A percentile compares a stretch with the other conserved stretches of the same genome.
phyloP scores from a whole-genome alignment of 2,329 filamentous ascomycete species.

The Chaetomium strumarium region DNA sequence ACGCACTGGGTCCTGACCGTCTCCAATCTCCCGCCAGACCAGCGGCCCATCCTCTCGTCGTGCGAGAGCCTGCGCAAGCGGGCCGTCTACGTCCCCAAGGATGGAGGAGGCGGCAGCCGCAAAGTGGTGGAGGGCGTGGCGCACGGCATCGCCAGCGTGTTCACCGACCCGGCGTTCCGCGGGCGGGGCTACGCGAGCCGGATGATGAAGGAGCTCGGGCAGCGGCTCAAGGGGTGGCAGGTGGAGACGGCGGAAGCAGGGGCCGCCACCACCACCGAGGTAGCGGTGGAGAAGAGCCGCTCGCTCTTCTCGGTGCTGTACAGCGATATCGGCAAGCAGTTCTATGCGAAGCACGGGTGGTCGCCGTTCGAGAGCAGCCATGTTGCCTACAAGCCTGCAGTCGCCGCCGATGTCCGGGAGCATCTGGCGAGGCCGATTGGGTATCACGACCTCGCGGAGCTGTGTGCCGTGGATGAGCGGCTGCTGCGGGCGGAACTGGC shows the following conservation, averaged over 20 bases:
- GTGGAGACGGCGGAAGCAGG: conserved; percentile 8
- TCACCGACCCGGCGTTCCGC: conserved; percentile 60
- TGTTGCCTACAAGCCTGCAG: conserved; percentile 51
- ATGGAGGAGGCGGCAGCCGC: conserved; percentile 6
- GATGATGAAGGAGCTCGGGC: conserved; percentile 64
- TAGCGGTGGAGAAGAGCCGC: conserved; percentile 19
- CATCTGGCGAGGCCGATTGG: conserved; percentile 41
- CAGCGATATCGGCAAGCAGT: conserved; percentile 79
- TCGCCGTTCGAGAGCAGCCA: conserved; percentile 67
- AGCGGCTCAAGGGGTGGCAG: conserved; percentile 35
- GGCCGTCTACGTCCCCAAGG: conserved; percentile 40
- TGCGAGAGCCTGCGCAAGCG: conserved; percentile 60
- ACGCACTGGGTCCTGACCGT: conserved; percentile 60
- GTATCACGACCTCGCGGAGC: conserved; percentile 52
- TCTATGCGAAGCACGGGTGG: conserved; percentile 77
- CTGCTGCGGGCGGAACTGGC: conserved; percentile 52
- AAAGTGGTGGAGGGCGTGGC: conserved; percentile 51
- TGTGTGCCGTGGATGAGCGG: conserved; percentile 60
- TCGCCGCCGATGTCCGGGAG: conserved; percentile 13
- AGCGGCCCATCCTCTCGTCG: conserved; percentile 53
- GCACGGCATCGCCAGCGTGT: conserved; percentile 78
- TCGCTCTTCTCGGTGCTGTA: conserved; percentile 71
- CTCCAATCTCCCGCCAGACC: conserved; percentile 30
- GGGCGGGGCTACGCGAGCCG: conserved; percentile 70
- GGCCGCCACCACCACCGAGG: conserved; percentile 12